Conservation (phyloP, 1,139 yeast species). For the Chernovozyma aurita region DNA sequence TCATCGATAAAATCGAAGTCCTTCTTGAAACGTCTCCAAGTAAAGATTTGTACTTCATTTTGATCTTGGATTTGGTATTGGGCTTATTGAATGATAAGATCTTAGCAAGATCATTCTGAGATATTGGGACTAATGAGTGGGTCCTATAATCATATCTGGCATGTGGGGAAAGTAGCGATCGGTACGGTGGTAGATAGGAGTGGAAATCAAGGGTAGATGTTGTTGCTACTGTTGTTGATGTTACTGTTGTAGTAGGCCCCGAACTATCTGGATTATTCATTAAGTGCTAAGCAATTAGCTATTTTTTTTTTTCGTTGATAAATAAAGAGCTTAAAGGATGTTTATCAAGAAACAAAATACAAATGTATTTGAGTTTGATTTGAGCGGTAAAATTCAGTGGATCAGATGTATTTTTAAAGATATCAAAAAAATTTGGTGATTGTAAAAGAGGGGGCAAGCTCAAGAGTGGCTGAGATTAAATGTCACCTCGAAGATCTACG, state of each 20-base stretch:
- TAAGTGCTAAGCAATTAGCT: too few species aligned
- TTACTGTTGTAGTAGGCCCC: neutral
- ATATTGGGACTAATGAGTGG: conserved; percentile 36
- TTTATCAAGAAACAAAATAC: too few species aligned
- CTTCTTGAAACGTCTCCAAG: conserved; percentile 37
- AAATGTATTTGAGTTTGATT: too few species aligned
- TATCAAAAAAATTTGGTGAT: too few species aligned
- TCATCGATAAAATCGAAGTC: conserved; percentile 16
- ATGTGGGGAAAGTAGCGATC: conserved; percentile 39
- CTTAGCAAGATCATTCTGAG: conserved; percentile 26
- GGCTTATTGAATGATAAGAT: conserved; percentile 6
- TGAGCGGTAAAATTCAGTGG: too few species aligned
- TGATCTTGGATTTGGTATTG: conserved; percentile 14
- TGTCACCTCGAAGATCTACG: too few species aligned
- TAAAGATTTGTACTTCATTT: conserved; percentile 42
- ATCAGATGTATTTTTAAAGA: too few species aligned
- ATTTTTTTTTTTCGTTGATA: too few species aligned
- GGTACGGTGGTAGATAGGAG: conserved; percentile 39
- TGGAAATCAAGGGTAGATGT: conserved; percentile 21
- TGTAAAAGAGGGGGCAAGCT: too few species aligned
- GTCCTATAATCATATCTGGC: conserved; percentile 41
- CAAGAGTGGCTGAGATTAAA: too few species aligned
- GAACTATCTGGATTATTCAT: neutral
- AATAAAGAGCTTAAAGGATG: too few species aligned
- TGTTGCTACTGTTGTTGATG: neutral